Conservation (phyloP, 2,329 filamentous ascomycete species). For the Paecilomyces sp. region DNA sequence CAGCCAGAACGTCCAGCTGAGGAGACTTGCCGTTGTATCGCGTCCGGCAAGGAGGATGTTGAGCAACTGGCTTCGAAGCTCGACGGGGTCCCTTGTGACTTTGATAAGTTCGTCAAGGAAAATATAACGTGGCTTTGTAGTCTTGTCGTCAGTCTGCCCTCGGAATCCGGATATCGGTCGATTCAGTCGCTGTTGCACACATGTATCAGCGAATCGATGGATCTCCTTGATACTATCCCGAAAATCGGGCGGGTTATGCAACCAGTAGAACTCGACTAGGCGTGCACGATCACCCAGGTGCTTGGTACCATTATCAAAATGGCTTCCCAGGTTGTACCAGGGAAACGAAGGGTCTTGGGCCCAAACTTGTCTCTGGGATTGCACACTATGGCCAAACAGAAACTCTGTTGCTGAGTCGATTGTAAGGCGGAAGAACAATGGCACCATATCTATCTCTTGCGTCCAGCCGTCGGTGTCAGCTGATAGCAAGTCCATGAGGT, state of each 20-base stretch:
- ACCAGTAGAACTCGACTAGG: too few species aligned
- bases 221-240: too few species aligned
- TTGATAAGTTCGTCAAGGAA: constrained; percentile 53
- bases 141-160: too few species aligned
- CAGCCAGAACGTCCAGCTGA: constrained; percentile 8
- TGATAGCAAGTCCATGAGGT: neutral
- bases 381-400: constrained; percentile 54
- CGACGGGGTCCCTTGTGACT: constrained; percentile 36
- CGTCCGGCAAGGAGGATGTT: constrained; percentile 32
- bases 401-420: constrained; percentile 63
- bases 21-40: constrained; percentile 29
- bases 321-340: too few species aligned
- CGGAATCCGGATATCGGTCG: too few species aligned
- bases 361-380: constrained; percentile 27
- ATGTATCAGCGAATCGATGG: too few species aligned
- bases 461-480: constrained; percentile 38
- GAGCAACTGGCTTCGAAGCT: constrained; percentile 43
- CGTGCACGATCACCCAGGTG: too few species aligned
- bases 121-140: constrained; percentile 32
- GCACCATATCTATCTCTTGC: constrained; percentile 48
- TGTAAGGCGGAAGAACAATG: constrained; percentile 58
- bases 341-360: too few species aligned
- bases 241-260: too few species aligned
- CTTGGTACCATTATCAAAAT: too few species aligned
- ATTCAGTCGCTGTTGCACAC: too few species aligned